Conservation (phyloP, 176 grass and related monocot genomes). For the Dendrocalamus sinicus region DNA sequence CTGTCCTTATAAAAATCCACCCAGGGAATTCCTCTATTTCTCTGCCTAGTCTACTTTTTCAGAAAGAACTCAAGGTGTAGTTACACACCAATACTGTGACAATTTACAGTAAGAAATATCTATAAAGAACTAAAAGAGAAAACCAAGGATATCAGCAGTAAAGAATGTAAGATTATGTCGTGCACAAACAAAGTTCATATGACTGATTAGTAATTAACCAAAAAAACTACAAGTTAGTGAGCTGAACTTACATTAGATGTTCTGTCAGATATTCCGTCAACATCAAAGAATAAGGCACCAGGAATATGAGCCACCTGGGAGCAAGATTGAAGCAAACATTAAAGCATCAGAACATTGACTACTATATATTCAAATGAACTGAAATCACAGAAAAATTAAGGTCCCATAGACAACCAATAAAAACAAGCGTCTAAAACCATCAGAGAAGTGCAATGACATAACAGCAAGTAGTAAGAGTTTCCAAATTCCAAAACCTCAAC, state of each 20-base stretch:
- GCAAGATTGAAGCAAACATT: constrained; percentile 29
- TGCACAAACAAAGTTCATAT: not conserved
- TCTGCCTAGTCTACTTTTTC: not conserved
- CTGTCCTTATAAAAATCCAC: not conserved
- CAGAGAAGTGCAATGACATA: not conserved
- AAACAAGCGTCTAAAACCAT: not conserved
- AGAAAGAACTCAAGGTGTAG: not conserved
- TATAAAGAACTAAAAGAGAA: not conserved
- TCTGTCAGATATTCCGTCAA: constrained; percentile 93
- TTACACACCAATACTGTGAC: not conserved
- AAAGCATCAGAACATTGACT: not conserved
- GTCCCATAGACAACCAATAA: not conserved
- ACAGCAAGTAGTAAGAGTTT: not conserved
- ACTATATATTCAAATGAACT: constrained; percentile 23
- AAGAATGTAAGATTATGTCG: not conserved
- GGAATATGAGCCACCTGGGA: constrained; percentile 94
- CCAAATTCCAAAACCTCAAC: not conserved
- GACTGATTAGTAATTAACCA: not conserved
- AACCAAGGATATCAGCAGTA: not conserved
- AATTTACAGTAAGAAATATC: not conserved
- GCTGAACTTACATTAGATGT: constrained; percentile 70
- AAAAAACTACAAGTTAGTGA: not conserved
- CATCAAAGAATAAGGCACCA: constrained; percentile 92
- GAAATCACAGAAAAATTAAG: not conserved
- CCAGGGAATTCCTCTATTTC: not conserved